Evolutionary conservation across 805 yeast genomes (phyloP), one percentile per base, ranked within the genome.

Genomic region (Teunomyces pallodes): DNA sequence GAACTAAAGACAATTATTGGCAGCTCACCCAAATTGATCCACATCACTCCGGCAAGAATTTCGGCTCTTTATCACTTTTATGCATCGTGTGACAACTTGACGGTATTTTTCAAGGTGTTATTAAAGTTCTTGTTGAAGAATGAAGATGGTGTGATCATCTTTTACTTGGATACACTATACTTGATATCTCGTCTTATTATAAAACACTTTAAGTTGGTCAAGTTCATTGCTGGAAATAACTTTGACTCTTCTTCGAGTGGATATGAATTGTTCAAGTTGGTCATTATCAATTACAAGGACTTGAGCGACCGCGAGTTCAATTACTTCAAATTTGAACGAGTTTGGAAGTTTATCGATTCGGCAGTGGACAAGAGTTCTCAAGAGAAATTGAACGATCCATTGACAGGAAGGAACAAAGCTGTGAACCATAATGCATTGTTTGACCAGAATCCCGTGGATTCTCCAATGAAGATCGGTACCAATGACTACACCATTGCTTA

Each of bases 131-230:
- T 73, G 2, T 55, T 74, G 44, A 65, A 58, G 39, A 74, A 74
- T 54, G 77, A 73, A 42, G 68, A 70, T 26, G 69, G 69, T 29
- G 61, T 72, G 36, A 65, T 74, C 27, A 71, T 72, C 9, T 64
- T 60, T 40, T 72, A 72, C 52, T 46, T 75, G 68, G 82, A 78
- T 54, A 58, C 75, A 30, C 49, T 74, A 6, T 66, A 69, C 50
- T 61, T 69, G 42, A 59, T 72, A 16, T 47, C 72, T 10, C 59
- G 58, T 32, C 52, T 74, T 14, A 57, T 69, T 7, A 54, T 66
- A n/a, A 57, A 50, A 27, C 73, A 69, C 47, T 64, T 64, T 46
- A 64, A 62, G 42, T 57, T 72, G 28, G 64, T 71, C 3, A 67
- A 66, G 44, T 61, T 65, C 31, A 61, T 70, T 43, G 65, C 72